A percentile compares a stretch with the other conserved stretches of the same genome.
phyloP scores from a whole-genome alignment of 192 early-diverging fungal species.

The Diversispora epigaea region DNA sequence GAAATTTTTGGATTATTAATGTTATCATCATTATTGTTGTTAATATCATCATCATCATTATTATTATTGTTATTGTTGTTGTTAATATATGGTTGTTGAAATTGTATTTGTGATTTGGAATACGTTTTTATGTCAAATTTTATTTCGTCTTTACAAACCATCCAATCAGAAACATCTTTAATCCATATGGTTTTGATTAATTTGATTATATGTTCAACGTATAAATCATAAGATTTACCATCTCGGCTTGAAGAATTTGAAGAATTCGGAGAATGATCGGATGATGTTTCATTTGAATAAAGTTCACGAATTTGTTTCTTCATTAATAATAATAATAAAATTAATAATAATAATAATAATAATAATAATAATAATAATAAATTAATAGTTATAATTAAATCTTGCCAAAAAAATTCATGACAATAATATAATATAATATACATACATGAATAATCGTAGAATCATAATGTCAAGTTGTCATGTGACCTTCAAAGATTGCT shows the following conservation, averaged over 20 bases:
- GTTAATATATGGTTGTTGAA: not conserved
- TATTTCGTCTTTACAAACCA: not conserved
- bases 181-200: slow-evolving; percentile 13
- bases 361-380: not conserved
- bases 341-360: not conserved
- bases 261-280: not conserved
- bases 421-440: not conserved
- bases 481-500: slow-evolving; percentile 32
- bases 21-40: not conserved
- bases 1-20: slow-evolving; percentile 17
- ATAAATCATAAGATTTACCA: slow-evolving; percentile 5
- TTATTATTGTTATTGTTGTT: not conserved
- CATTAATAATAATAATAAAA: not conserved
- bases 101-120: not conserved
- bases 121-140: not conserved
- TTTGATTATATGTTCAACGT: not conserved
- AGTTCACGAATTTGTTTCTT: slow-evolving; percentile 30
- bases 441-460: slow-evolving; percentile 38
- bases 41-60: not conserved
- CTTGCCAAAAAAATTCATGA: no score
- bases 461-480: slow-evolving; percentile 38
- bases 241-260: not conserved
- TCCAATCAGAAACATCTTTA: not conserved
- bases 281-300: not conserved
- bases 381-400: not conserved